Evolutionary conservation across 768 basidiomycete species (phyloP), one percentile per base, ranked within the genome.

Genomic region (Leccinum disarticulatum): DNA sequence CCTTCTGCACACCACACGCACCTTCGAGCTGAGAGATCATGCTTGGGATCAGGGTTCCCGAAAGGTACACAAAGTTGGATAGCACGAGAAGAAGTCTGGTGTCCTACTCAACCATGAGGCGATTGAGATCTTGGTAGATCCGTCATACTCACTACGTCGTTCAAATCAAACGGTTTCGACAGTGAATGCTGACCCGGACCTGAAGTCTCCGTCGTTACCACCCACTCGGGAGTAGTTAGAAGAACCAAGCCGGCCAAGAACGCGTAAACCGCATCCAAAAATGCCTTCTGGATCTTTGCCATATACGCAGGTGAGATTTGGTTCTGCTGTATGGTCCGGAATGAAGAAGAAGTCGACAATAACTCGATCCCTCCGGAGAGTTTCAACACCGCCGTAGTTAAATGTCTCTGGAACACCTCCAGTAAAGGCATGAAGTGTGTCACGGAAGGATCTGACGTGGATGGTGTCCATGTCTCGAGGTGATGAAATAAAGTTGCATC

Each of bases 171-270:
- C 15, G 61, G 68, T 71, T 27, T 74, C 63, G 59, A 73, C 59
- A 28, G 68, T 61, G 50, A 72, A 31, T 53, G 65, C 31, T 62
- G 70, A 10, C 38, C 43, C 3, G 56, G n/a, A 52, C 56, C 33
- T n/a, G 54, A 47, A 31, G 19, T 31, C 25, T 69, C 69, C 6
- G 46, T 46, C 10, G 53, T 25, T 2, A 61, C 74, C 25, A 83
- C 82, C 17, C 83, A 82, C 63, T 90, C 88, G 56, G 88, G 83
- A 31, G 82, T 90, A 14, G 91, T 91, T 19, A 96, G 80, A 48
- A 85, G 83, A 19, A 93, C 86, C 54, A 96, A 75, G 2, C 95
- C 94, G 66, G 96, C 93, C 43, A 97, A 76, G 67, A 96, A 87
- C 15, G 87, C 87, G 70, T 95, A 94, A 31, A 95, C 67, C 0